These are phyloP conservation scores for Juglanconis sp. DNA, from an alignment of 2,329 filamentous ascomycete species.

Conservation along the genomic window DNA sequence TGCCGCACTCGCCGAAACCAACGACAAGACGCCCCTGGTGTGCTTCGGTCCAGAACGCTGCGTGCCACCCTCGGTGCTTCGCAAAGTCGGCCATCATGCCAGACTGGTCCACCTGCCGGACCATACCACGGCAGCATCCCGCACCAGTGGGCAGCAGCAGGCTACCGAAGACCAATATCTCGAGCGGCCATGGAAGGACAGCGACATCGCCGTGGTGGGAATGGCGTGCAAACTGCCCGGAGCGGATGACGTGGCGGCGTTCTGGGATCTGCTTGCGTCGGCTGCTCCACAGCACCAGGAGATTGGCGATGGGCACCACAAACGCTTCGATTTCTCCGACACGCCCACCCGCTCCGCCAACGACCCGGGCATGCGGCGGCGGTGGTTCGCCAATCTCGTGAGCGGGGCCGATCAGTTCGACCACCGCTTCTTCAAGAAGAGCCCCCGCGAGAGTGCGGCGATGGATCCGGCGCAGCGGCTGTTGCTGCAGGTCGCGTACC, in stretches of 20 bases:
- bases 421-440: constrained; percentile 38
- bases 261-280: constrained; percentile 20
- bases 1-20: constrained; percentile 20
- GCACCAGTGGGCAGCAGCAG: neutral
- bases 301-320: neutral
- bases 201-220: constrained; percentile 34
- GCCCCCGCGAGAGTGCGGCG: constrained; percentile 30
- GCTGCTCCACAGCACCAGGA: constrained; percentile 11
- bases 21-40: neutral
- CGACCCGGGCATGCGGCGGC: neutral
- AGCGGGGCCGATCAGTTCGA: constrained; percentile 31
- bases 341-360: neutral
- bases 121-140: neutral
- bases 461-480: constrained; percentile 39
- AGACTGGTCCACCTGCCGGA: neutral
- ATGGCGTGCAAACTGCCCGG: constrained; percentile 34
- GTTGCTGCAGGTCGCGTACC: constrained; percentile 38
- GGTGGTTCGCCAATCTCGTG: constrained; percentile 25
- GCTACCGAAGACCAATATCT: neutral
- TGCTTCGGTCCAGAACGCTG: constrained; percentile 35
- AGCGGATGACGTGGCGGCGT: constrained; percentile 16
- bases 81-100: neutral
- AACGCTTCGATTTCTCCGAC: constrained; percentile 1
- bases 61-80: constrained; percentile 30
- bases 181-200: neutral